Evolutionary conservation across 1,284 basidiomycete species (phyloP), one percentile per base, ranked within the genome.

Genomic region (Ganoderma resinaceum): DNA sequence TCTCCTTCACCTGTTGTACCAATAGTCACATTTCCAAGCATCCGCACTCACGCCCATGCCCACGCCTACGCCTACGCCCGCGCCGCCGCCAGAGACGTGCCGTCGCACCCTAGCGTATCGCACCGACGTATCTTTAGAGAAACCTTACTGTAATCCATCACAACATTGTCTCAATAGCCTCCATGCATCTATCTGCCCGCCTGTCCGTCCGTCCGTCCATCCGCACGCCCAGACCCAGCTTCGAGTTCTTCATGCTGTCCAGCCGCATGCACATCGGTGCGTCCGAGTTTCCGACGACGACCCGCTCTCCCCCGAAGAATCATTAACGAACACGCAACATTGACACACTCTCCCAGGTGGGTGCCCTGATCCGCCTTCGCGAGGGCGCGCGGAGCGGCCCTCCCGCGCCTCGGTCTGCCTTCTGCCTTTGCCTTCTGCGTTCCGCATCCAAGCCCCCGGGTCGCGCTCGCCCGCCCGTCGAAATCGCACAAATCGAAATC

Each of bases 131-230:
- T 66, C 61, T 55, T 20, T 58, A 58, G 55, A 58, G 55, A 37
- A 58, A 37, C 55, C 55, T 35, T 69, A 69, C 46, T 49, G 46
- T 49, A 49, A 49, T 49, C 46, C 46, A 69, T 69, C 59, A 66
- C 64, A 65, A 57, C 63, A 63, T 42, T 52, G 33, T 49, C 33
- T 42, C 59, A 64, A 63, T 61, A 60, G 58, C 46, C 33, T 58
- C 55, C 55, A 58, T 58, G 16, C 55, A 38, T 37, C 42, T 57
- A 12, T 43, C 37, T 33, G 31, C 35, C 37, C 23, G 31, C 33
- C 63, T 3, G 3, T 3, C 26, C 8, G 58, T 16, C 46, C 33
- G 35, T 23, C 31, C 12, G 31, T 20, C 29, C 16, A 5, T 14
- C 31, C 40, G 26, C 59, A 42, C 40, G 37, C 38, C 52, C 26